Evolutionary conservation across 73 alveolate genomes (phyloP), one percentile per base, ranked within the genome.

Genomic region (Blepharisma japonicum): DNA sequence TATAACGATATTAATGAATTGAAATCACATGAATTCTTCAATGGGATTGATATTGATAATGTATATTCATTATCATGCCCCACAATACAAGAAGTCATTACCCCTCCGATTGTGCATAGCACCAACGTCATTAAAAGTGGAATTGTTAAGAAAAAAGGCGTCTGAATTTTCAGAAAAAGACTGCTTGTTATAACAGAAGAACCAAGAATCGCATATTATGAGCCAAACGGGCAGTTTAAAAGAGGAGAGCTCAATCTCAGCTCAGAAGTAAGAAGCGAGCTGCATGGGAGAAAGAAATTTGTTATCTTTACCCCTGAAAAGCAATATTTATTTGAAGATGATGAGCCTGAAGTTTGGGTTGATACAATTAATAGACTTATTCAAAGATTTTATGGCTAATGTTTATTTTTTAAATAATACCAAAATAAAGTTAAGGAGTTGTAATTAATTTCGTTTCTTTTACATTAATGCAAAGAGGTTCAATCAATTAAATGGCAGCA

Each of bases 191-290:
- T 84, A 6, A 84, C 91, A 8, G 71, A 39, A 21, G 87, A 84
- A 55, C 91, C 91, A 6, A 68, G 67, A 21, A 68, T 84, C 23
- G 27, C 21, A 6, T 84, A 84, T 48, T 84, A 51, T 50, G 84
- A 84, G 38, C 68, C 71, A 49, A 84, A 79, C 5, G 18, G 47
- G 21, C 11, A n/a, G 45, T 8, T 7, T 2, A n/a, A 45, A 18
- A 74, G 56, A 80, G 89, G 89, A 7, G 61, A 56, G 11, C 77
- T 82, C 21, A 47, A 21, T 1, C 23, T 82, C 21, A 11, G 82
- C 7, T 39, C 86, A 45, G 7, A 55, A 38, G 80, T 82, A 6
- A 76, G 55, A 46, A 80, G 77, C 25, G 83, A 79, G 66, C 7
- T 80, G 48, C 39, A 56, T 11, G 86, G 81, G 9, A 55, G 78